Conservation (phyloP, 2,329 filamentous ascomycete species). For the Aureobasidium sp. region DNA sequence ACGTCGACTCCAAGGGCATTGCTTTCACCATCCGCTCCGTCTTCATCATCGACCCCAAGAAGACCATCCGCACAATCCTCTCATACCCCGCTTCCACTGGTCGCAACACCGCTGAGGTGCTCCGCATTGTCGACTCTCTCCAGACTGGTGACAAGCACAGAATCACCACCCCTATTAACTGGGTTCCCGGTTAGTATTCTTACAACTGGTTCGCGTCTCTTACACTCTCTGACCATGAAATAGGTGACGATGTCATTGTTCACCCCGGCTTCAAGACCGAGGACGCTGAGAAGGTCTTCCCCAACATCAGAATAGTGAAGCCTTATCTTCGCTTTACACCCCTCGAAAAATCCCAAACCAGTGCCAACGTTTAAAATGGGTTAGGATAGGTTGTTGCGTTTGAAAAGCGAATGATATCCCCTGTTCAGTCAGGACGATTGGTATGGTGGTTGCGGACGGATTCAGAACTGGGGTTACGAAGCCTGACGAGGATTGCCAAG, state of each 20-base stretch:
- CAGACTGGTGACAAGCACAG: constrained; percentile 52
- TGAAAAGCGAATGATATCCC: constrained; percentile 9
- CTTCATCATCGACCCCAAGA: constrained; percentile 58
- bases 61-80: constrained; percentile 54
- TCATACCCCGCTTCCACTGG: constrained; percentile 56
- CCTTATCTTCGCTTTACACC: constrained; percentile 54
- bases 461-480: no score
- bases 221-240: not conserved
- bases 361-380: constrained; percentile 31
- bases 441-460: no score
- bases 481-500: no score
- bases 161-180: constrained; percentile 55
- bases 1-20: constrained; percentile 47
- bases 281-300: constrained; percentile 50
- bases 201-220: constrained; percentile 32
- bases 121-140: constrained; percentile 44
- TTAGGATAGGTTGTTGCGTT: not conserved
- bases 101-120: constrained; percentile 45
- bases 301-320: constrained; percentile 53
- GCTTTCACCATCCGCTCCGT: constrained; percentile 58
- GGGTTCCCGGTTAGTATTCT: constrained; percentile 36
- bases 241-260: constrained; percentile 39
- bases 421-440: not conserved
- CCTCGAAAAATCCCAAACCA: constrained; percentile 50
- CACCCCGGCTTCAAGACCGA: constrained; percentile 51